A percentile compares a stretch with the other conserved stretches of the same genome.
phyloP scores from a whole-genome alignment of 1,284 basidiomycete species.

The Agaricales sp. region DNA sequence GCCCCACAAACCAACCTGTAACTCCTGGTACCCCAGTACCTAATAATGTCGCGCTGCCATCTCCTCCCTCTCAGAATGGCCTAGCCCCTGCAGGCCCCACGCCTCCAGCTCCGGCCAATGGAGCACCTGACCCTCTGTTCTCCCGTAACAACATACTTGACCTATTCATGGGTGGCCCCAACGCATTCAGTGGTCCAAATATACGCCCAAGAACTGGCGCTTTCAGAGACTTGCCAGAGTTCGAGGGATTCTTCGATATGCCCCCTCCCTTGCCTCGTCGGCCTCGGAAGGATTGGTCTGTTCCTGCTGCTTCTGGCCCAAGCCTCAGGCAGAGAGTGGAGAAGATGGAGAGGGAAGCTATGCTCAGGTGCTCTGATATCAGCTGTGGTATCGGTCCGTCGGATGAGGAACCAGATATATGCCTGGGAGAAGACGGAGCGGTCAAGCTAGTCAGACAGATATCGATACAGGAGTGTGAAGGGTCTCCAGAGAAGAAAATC shows the following conservation, averaged over 20 bases:
- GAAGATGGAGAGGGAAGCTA: conserved; percentile 54
- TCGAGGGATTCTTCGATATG: too few species aligned
- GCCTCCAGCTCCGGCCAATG: not conserved
- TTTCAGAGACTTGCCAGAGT: too few species aligned
- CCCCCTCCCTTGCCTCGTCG: conserved; percentile 11
- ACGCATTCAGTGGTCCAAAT: not conserved
- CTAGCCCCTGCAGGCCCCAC: too few species aligned
- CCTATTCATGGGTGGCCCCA: not conserved
- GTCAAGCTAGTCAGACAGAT: conserved; percentile 30
- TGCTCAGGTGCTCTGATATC: conserved; percentile 56
- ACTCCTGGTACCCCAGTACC: not conserved
- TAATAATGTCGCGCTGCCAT: too few species aligned
- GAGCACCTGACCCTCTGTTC: not conserved
- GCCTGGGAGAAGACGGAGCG: conserved; percentile 16
- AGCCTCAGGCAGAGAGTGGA: conserved; percentile 63
- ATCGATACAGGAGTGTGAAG: conserved; percentile 20
- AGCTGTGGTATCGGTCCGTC: conserved; percentile 65
- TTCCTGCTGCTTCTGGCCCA: conserved; percentile 44
- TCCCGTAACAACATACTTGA: not conserved
- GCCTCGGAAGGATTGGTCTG: conserved; percentile 32
- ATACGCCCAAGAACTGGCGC: not conserved
- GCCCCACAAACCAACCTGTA: too few species aligned
- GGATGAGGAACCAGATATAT: conserved; percentile 55
- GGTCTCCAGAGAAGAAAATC: conserved; percentile 12
- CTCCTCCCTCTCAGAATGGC: too few species aligned